Conservation (phyloP, 2,329 filamentous ascomycete species). For the Fusarium pseudoanthophilum region DNA sequence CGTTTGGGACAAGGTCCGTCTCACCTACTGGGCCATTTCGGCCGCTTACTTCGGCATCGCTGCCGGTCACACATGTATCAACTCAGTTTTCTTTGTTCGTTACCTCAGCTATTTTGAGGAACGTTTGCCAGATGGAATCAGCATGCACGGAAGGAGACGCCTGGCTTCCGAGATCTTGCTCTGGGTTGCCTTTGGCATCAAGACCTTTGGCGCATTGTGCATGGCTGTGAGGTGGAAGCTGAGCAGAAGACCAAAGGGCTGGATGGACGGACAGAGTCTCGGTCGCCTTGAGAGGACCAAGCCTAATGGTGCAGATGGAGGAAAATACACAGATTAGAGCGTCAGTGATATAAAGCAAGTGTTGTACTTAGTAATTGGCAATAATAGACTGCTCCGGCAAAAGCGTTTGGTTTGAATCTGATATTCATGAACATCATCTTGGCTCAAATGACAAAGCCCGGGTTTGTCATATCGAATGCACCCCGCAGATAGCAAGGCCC, state of each 20-base stretch:
- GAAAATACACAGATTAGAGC: conserved; percentile 36
- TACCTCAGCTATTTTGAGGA: conserved; percentile 36
- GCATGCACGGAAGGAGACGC: conserved; percentile 35
- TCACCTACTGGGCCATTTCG: conserved; percentile 40
- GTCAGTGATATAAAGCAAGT: not conserved
- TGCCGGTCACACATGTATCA: conserved; percentile 30
- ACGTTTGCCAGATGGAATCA: conserved; percentile 40
- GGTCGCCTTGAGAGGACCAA: conserved; percentile 25
- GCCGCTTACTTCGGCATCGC: conserved; percentile 33
- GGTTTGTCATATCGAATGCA: conserved; percentile 24
- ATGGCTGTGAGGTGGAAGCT: conserved; percentile 40
- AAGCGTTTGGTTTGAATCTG: not conserved
- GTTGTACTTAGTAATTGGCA: not conserved
- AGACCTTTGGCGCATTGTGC: conserved; percentile 33
- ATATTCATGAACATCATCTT: not conserved
- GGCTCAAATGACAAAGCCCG: conserved; percentile 5
- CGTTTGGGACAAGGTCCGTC: conserved; percentile 42
- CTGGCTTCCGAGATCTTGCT: conserved; percentile 27
- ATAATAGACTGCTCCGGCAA: not conserved
- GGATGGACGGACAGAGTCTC: conserved; percentile 40
- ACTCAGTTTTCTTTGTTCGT: conserved; percentile 30
- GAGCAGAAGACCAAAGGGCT: conserved; percentile 41
- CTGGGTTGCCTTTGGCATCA: conserved; percentile 37
- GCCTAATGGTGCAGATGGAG: conserved; percentile 6
- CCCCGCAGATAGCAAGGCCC: conserved; percentile 25